These are phyloP conservation scores for Rubia tinctorum DNA, from an alignment of 305 asterid genomes.

Conservation along the genomic window DNA sequence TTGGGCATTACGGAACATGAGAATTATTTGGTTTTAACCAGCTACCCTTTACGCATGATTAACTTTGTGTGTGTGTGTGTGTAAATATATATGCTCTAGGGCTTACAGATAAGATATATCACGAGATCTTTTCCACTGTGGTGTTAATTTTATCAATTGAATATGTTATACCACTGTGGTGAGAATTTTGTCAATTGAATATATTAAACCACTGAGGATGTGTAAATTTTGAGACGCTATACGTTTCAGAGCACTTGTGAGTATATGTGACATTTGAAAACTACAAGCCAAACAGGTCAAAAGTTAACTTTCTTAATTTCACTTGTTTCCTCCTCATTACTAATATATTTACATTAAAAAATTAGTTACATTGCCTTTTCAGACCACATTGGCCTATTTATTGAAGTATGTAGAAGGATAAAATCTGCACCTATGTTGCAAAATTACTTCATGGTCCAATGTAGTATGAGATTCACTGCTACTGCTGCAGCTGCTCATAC, in stretches of 20 bases:
- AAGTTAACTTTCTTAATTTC: not conserved
- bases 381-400: not conserved
- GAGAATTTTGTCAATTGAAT: no score
- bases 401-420: not conserved
- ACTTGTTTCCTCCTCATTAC: not conserved
- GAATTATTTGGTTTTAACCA: not conserved
- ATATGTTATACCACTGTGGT: no score
- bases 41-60: not conserved
- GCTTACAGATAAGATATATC: not conserved
- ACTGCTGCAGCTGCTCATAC: not conserved
- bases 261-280: not conserved
- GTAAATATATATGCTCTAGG: no score
- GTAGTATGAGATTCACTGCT: not conserved
- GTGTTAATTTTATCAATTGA: not conserved
- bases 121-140: not conserved
- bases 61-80: no score
- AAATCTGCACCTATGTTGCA: not conserved
- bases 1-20: not conserved
- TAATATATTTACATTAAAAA: not conserved
- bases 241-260: not conserved
- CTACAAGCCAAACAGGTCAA: not conserved
- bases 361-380: not conserved
- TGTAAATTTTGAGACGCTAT: not conserved
- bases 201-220: no score
- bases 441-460: constrained; percentile 8